Conservation (phyloP, 1,139 yeast species). For the Zygoascus meyerae region DNA sequence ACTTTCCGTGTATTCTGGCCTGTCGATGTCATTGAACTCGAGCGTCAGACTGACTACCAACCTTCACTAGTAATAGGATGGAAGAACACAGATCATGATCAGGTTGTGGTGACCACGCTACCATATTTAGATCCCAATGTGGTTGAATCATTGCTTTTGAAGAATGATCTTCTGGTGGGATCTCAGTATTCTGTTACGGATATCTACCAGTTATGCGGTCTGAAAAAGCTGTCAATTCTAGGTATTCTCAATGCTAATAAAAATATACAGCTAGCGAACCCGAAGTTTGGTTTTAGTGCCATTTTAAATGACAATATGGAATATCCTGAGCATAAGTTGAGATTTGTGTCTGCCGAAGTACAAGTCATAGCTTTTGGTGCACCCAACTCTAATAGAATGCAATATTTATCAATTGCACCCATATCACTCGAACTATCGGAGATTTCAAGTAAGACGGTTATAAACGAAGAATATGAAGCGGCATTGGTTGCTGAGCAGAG, state of each 20-base stretch:
- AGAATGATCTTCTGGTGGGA: conserved; percentile 26
- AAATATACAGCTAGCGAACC: not conserved
- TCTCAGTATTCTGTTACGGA: conserved; percentile 23
- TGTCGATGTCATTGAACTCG: conserved; percentile 24
- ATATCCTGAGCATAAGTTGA: conserved; percentile 14
- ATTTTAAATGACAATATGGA: conserved; percentile 10
- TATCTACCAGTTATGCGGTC: conserved; percentile 28
- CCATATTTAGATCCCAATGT: conserved; percentile 27
- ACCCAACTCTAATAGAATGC: conserved; percentile 68
- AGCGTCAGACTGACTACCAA: conserved; percentile 19
- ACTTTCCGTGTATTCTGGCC: conserved; percentile 36
- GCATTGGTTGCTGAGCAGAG: conserved; percentile 25
- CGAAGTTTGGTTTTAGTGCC: not conserved
- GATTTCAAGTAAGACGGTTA: conserved; percentile 25
- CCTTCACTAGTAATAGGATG: conserved; percentile 33
- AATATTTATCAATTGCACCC: conserved; percentile 72
- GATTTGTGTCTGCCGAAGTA: conserved; percentile 14
- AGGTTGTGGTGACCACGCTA: conserved; percentile 33
- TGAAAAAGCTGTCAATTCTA: conserved; percentile 20
- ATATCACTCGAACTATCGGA: conserved; percentile 57
- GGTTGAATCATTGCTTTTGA: conserved; percentile 25
- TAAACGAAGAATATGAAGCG: conserved; percentile 30
- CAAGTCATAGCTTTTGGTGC: conserved; percentile 60
- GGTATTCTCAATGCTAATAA: conserved; percentile 7
- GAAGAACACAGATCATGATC: conserved; percentile 27